phyloP scores from a whole-genome alignment of 768 basidiomycete species.

The Cyclocybe cylindracea region DNA sequence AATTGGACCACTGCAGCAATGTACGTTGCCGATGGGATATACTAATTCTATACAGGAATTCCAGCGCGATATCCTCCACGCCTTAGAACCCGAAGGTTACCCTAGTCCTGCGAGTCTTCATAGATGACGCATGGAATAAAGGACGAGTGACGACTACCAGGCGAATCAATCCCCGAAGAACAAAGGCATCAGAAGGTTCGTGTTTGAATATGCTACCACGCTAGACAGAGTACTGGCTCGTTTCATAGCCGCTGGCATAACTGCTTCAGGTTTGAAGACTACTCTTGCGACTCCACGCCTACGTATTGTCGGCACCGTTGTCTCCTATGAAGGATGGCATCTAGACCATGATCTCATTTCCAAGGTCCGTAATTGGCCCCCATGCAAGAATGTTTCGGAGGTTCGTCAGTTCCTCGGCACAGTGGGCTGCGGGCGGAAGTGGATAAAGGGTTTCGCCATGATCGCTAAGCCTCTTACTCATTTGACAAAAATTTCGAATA shows the following conservation, averaged over 20 bases:
- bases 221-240: conserved; percentile 4
- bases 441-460: conserved; percentile 24
- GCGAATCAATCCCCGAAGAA: background rate
- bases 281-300: conserved; percentile 3
- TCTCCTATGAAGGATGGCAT: conserved; percentile 18
- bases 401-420: conserved; percentile 31
- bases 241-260: conserved; percentile 9
- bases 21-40: conserved; percentile 30
- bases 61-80: conserved; percentile 18
- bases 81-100: conserved; percentile 5
- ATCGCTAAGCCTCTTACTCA: conserved; percentile 16
- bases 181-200: background rate
- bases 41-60: conserved; percentile 36
- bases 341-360: conserved; percentile 20
- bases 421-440: conserved; percentile 21
- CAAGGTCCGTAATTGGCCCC: conserved; percentile 27
- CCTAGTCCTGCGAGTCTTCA: background rate
- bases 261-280: conserved; percentile 7
- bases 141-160: background rate
- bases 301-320: conserved; percentile 3
- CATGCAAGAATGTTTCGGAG: conserved; percentile 17
- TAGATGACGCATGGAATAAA: conserved; percentile 14
- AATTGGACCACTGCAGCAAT: conserved; percentile 20
- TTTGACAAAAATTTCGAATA: conserved; percentile 16
- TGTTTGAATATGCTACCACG: conserved; percentile 6